Evolutionary conservation across 192 early-diverging fungal species (phyloP), one percentile per base, ranked within the genome.

Genomic region (Obelidium mucronatum): DNA sequence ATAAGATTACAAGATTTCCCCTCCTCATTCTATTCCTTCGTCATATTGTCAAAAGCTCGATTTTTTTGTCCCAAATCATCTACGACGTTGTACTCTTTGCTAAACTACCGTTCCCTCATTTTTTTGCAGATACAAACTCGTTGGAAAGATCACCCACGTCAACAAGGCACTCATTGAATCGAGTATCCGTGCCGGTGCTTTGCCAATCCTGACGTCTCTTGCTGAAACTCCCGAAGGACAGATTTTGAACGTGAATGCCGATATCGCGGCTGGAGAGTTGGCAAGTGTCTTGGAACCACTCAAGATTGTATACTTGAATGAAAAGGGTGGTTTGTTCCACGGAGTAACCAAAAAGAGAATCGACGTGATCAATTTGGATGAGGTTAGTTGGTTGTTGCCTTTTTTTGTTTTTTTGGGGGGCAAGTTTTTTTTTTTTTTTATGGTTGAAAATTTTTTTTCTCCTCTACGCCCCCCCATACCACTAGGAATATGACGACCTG

Each of bases 171-270:
- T 94, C 34, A 94, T 99, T 39, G 96, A 98, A 81, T 92, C 94
- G 40, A 91, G 91, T 28, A 95, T 99, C 64, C 92, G 93, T 55
- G 95, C 97, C 40, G 97, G 97, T 11, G 94, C 95, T 30, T 85
- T 98, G 64, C 96, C 98, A 19, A 98, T 99, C 76, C 85, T 99
- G 66, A 98, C 96, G 22, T 94, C 92, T 64, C 89, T 99, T 62
- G 97, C 97, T 4, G 96, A 98, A 81, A 98, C 97, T 1, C 94
- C 94, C 39, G 87, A 90, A 40, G 96, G 98, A 67, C 98, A 99
- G 82, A 95, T 98, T 68, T 86, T 99, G 72, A 99, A 99, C 62
- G 96, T 98, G 63, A 99, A 99, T 84, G 98, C 98, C 48, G 98
- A 99, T 82, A 93, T 98, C 48, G 98, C 97, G 30, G 97, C 96